Evolutionary conservation across 371 early-diverging fungal genomes (phyloP).

Genomic region (Mortierella sp.): DNA sequence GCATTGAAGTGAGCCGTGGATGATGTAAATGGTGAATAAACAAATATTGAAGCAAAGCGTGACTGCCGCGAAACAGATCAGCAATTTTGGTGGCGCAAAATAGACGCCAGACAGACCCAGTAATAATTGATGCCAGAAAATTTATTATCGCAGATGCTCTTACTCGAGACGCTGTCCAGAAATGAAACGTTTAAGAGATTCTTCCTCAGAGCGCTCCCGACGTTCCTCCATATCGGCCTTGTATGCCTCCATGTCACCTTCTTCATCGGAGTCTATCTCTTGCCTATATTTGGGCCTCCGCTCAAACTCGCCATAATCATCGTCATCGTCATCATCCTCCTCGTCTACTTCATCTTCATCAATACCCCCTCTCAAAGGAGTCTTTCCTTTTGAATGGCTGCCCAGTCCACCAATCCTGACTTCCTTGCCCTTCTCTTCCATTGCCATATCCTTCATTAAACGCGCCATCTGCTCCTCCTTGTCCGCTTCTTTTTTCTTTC

Average conservation of each 20-base stretch:
- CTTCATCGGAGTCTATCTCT: conserved; percentile 25
- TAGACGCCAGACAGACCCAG: not conserved
- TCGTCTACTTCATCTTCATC: conserved; percentile 16
- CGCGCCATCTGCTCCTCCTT: conserved; percentile 56
- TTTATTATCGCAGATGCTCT: not conserved
- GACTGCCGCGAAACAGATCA: not conserved
- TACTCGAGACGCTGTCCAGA: conserved; percentile 33
- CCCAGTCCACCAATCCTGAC: conserved; percentile 11
- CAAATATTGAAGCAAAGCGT: not conserved
- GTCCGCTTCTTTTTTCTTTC: conserved; percentile 38
- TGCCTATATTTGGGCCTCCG: conserved; percentile 29
- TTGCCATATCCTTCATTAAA: conserved; percentile 41
- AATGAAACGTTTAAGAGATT: conserved; percentile 37
- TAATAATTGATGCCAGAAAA: not conserved
- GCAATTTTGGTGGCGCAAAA: not conserved
- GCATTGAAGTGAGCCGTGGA: not conserved
- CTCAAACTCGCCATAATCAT: conserved; percentile 26
- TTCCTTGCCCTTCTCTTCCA: conserved; percentile 27
- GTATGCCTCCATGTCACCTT: conserved; percentile 21
- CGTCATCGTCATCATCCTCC: conserved; percentile 21
- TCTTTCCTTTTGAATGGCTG: conserved; percentile 6
- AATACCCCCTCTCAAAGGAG: not conserved
- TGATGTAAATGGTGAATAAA: not conserved
- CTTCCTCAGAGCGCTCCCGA: conserved; percentile 20
- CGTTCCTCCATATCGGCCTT: conserved; percentile 26